A percentile compares a stretch with the other conserved stretches of the same genome.
phyloP scores from a whole-genome alignment of 371 early-diverging fungal species.

The Rhizopus microsporus region DNA sequence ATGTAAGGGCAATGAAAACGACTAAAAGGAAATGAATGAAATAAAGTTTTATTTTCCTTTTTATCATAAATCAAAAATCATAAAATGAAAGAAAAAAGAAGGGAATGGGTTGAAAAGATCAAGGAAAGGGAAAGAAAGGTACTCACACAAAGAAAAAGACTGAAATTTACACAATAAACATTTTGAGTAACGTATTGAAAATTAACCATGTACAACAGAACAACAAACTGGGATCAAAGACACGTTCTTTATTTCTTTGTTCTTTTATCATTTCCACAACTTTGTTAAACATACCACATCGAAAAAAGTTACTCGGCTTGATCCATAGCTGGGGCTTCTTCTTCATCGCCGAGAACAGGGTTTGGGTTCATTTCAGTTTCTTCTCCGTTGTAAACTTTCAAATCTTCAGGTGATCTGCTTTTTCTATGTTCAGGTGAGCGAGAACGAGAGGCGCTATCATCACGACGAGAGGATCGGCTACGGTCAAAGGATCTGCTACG shows the following conservation, averaged over 20 bases:
- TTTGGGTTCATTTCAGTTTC: constrained; percentile 9
- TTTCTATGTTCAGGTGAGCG: not conserved
- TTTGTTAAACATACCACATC: constrained; percentile 5
- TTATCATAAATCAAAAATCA: not conserved
- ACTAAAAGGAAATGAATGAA: constrained; percentile 1
- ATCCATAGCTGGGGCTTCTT: constrained; percentile 8
- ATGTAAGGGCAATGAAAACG: not conserved
- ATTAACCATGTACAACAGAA: constrained; percentile 8
- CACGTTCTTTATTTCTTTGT: constrained; percentile 10
- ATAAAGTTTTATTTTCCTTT: constrained; percentile 4
- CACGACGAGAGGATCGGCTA: not conserved
- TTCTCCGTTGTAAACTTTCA: not conserved
- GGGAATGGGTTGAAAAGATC: not conserved
- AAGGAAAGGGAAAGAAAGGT: constrained; percentile 6
- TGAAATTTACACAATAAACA: constrained; percentile 13
- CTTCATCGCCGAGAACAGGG: constrained; percentile 13
- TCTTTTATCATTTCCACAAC: not conserved
- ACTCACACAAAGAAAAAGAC: not conserved
- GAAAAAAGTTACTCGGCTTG: constrained; percentile 26
- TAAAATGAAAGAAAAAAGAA: constrained; percentile 7
- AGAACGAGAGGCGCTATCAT: not conserved
- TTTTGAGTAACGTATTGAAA: constrained; percentile 3
- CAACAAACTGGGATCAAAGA: constrained; percentile 1
- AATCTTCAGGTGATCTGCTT: not conserved
- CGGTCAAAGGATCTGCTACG: not conserved